These are phyloP conservation scores for Platanus orientalis DNA, from an alignment of 164 flowering plant genomes.

Conservation along the genomic window DNA sequence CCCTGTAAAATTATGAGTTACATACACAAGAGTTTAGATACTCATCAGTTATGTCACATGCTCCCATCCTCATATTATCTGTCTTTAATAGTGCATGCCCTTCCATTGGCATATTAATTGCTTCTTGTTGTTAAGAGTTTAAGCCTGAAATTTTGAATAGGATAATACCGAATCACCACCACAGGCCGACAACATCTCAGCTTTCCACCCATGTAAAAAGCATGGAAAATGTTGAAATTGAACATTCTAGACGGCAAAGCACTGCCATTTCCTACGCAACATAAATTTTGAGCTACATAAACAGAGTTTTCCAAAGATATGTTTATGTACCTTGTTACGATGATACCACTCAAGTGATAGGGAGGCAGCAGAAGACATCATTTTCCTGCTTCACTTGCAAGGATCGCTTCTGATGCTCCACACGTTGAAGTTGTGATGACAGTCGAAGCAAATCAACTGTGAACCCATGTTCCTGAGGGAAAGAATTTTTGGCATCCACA, in stretches of 20 bases:
- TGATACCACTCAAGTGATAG: conserved; percentile 18
- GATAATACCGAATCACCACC: too few species aligned
- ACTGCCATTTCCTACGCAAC: background rate
- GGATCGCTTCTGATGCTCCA: conserved; percentile 39
- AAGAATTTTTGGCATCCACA: conserved; percentile 18
- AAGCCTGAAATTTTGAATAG: too few species aligned
- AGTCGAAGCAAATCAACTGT: conserved; percentile 49
- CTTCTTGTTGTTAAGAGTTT: too few species aligned
- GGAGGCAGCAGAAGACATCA: conserved; percentile 33
- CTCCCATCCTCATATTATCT: too few species aligned
- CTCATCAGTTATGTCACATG: too few species aligned
- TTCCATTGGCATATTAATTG: too few species aligned
- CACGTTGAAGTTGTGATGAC: conserved; percentile 58
- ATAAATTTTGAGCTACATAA: background rate
- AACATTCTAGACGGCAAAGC: background rate
- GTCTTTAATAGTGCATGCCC: too few species aligned
- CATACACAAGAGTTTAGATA: too few species aligned
- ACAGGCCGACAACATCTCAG: background rate
- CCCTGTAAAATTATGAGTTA: too few species aligned
- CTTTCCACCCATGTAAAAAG: background rate
- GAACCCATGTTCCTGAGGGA: conserved; percentile 27
- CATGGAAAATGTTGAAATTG: background rate
- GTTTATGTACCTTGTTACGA: conserved; percentile 3
- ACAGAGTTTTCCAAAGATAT: background rate
- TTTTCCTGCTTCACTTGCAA: conserved; percentile 37